A percentile compares a stretch with the other conserved stretches of the same genome.
These are phyloP conservation scores for Phytophthora brassicae DNA, from an alignment of 352 stramenopile genomes.

Conservation along the genomic window DNA sequence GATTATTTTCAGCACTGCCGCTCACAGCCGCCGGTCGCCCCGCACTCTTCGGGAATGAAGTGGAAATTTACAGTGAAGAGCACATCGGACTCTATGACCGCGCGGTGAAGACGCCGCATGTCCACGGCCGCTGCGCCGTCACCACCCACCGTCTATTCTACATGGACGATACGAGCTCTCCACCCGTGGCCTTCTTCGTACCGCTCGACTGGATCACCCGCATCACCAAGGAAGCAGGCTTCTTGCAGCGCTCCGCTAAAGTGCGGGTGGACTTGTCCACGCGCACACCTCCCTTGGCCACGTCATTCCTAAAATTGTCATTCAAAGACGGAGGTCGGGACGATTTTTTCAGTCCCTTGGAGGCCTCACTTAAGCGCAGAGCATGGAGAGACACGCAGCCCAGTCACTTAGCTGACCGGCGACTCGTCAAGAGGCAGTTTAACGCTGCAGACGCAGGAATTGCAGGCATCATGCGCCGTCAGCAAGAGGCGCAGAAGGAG, in stretches of 20 bases:
- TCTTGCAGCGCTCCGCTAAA: conserved; percentile 84
- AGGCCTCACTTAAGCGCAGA: conserved; percentile 61
- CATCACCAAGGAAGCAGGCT: conserved; percentile 79
- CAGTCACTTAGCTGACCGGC: conserved; percentile 70
- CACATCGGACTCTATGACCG: conserved; percentile 85
- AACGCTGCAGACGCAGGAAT: conserved; percentile 79
- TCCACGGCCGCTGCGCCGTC: conserved; percentile 70
- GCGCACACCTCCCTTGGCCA: conserved; percentile 36
- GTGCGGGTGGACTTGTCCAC: conserved; percentile 72
- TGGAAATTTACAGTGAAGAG: conserved; percentile 89
- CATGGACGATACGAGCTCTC: conserved; percentile 57
- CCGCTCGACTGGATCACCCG: conserved; percentile 72
- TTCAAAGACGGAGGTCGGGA: conserved; percentile 86
- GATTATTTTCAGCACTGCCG: conserved; percentile 50
- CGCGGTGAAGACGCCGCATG: conserved; percentile 72
- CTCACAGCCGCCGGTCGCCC: conserved; percentile 72
- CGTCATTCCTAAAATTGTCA: conserved; percentile 82
- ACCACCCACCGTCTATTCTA: conserved; percentile 88
- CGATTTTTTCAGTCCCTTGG: conserved; percentile 80
- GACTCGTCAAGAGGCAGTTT: conserved; percentile 80
- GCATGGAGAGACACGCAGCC: conserved; percentile 81
- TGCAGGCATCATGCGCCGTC: conserved; percentile 75
- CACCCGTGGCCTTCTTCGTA: conserved; percentile 64
- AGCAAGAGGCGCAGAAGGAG: conserved; percentile 80
- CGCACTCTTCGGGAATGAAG: conserved; percentile 73